phyloP scores from a whole-genome alignment of 306 rosid species.

The Fragaria ananassa region DNA sequence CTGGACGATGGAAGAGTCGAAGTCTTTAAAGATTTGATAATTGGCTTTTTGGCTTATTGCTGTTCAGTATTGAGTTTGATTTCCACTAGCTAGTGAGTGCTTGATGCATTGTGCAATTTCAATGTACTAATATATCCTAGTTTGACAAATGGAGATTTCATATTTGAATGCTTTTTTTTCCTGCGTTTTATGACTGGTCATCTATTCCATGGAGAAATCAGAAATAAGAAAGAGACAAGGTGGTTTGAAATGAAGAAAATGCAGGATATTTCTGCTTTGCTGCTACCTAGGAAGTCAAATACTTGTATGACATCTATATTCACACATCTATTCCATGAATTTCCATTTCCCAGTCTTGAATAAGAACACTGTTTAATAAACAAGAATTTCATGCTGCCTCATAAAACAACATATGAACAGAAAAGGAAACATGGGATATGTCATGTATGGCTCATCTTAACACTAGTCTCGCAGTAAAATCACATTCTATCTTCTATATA shows the following conservation, averaged over 20 bases:
- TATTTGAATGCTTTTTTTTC: neutral
- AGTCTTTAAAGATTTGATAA: neutral
- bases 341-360: neutral
- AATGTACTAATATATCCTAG: neutral
- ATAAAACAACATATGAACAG: neutral
- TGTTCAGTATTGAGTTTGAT: conserved; percentile 6
- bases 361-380: neutral
- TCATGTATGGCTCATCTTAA: neutral
- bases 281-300: neutral
- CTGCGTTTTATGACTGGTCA: conserved; percentile 2
- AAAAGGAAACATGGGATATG: neutral
- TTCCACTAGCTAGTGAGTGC: conserved; percentile 13
- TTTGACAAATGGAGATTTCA: neutral
- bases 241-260: neutral
- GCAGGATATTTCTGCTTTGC: neutral
- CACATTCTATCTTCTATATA: neutral
- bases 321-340: neutral
- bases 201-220: neutral
- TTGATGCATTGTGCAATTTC: neutral
- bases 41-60: neutral
- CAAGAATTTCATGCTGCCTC: neutral
- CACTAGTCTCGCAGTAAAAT: neutral
- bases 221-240: neutral
- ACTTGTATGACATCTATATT: neutral
- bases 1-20: neutral